Conservation (phyloP, 306 rosid genomes). For the Castanea crenata region DNA sequence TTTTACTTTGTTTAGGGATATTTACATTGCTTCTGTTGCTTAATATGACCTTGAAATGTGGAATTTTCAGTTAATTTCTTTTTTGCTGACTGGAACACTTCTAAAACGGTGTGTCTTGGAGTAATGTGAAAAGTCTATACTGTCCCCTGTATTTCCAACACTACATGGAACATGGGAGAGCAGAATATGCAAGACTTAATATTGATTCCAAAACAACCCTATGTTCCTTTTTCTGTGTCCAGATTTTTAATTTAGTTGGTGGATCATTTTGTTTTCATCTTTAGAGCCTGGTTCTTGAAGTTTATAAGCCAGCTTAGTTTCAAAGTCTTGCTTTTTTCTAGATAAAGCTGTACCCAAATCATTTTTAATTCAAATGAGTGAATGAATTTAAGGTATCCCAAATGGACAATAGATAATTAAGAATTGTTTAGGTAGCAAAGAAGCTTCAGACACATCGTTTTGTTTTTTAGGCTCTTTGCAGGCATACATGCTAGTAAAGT, state of each 20-base stretch:
- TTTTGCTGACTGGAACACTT: background rate
- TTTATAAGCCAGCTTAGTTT: no score
- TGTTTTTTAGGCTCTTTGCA: slow-evolving; percentile 4
- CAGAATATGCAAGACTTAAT: background rate
- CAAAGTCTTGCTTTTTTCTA: no score
- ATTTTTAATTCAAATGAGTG: no score
- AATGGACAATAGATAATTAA: background rate
- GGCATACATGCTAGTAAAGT: slow-evolving; percentile 6
- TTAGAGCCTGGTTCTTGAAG: no score
- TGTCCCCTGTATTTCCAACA: background rate
- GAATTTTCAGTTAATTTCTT: background rate
- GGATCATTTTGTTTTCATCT: background rate
- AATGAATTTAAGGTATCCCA: no score
- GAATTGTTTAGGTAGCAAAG: background rate
- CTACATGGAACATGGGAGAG: background rate
- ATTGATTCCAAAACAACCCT: background rate
- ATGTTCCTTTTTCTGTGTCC: background rate
- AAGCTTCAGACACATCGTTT: background rate
- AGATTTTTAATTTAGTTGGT: background rate
- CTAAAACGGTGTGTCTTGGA: background rate
- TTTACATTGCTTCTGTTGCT: background rate
- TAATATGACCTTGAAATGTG: background rate
- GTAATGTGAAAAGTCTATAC: background rate
- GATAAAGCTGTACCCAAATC: no score
- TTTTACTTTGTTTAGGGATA: background rate